phyloP scores from a whole-genome alignment of 1,139 yeast species.

The Yamadazyma aaseri region DNA sequence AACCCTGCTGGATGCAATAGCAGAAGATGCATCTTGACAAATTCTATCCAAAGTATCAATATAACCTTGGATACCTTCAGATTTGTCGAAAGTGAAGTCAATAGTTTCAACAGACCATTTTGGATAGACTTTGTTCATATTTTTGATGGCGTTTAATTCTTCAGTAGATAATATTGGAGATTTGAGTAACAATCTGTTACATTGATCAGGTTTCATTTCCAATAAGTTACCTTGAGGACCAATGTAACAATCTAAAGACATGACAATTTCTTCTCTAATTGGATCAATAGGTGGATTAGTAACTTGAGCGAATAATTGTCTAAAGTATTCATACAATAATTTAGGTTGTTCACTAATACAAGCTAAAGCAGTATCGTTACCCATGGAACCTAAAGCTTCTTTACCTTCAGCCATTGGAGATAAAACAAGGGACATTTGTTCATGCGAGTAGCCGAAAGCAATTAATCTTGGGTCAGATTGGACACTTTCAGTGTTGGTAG shows the following conservation, averaged over 20 bases:
- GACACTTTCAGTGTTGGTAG: conserved; percentile 37
- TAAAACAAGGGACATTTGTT: conserved; percentile 77
- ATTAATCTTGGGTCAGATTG: conserved; percentile 81
- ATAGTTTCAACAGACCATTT: conserved; percentile 80
- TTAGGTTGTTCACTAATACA: conserved; percentile 93
- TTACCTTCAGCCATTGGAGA: conserved; percentile 97
- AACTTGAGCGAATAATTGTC: conserved; percentile 96
- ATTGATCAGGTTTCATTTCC: conserved; percentile 89
- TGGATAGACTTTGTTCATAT: conserved; percentile 75
- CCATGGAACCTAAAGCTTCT: conserved; percentile 97
- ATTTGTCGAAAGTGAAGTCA: conserved; percentile 85
- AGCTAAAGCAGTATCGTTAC: conserved; percentile 96
- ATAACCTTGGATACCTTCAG: conserved; percentile 85
- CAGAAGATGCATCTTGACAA: conserved; percentile 83
- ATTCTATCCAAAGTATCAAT: conserved; percentile 81
- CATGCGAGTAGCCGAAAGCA: conserved; percentile 91
- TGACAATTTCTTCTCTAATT: conserved; percentile 92
- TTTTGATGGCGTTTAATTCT: conserved; percentile 71
- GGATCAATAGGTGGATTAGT: conserved; percentile 99
- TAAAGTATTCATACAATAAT: conserved; percentile 87
- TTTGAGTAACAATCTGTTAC: conserved; percentile 78
- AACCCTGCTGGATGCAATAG: conserved; percentile 74
- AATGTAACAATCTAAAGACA: conserved; percentile 94
- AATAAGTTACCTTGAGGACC: conserved; percentile 97
- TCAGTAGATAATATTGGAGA: conserved; percentile 78